Conservation (phyloP, 345 rosid species). For the Zanthoxylum bungeanum region DNA sequence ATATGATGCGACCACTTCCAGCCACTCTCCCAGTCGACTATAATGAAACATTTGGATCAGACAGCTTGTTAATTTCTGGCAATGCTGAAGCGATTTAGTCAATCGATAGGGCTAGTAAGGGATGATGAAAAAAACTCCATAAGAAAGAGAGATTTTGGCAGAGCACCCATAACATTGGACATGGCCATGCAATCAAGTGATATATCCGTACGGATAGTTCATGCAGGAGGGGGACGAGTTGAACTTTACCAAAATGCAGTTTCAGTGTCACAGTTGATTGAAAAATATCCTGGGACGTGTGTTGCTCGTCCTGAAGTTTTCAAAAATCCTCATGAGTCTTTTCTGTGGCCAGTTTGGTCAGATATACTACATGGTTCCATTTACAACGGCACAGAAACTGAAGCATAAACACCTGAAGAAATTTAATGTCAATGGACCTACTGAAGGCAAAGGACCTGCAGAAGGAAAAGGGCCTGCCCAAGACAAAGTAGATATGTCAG, state of each 20-base stretch:
- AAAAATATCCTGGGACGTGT: slow-evolving; percentile 53
- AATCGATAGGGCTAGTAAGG: slow-evolving; percentile 23
- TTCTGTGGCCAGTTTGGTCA: slow-evolving; percentile 46
- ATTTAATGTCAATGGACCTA: slow-evolving; percentile 17
- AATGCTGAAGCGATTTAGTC: slow-evolving; percentile 32
- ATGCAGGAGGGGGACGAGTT: slow-evolving; percentile 48
- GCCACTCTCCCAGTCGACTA: neutral
- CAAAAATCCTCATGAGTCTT: slow-evolving; percentile 36
- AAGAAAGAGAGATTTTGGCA: slow-evolving; percentile 16
- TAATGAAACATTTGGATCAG: slow-evolving; percentile 19
- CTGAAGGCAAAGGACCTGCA: no score
- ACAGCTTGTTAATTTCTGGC: slow-evolving; percentile 20
- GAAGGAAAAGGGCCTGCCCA: slow-evolving; percentile 12
- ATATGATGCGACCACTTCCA: neutral
- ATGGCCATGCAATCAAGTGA: slow-evolving; percentile 26
- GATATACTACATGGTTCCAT: slow-evolving; percentile 47
- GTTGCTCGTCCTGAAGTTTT: slow-evolving; percentile 56
- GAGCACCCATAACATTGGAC: slow-evolving; percentile 25
- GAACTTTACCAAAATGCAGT: slow-evolving; percentile 41
- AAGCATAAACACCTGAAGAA: slow-evolving; percentile 29
- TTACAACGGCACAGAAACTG: slow-evolving; percentile 43
- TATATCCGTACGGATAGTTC: slow-evolving; percentile 46
- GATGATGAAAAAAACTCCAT: slow-evolving; percentile 10
- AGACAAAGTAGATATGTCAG: slow-evolving; percentile 17
- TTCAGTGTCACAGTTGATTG: slow-evolving; percentile 45